Evolutionary conservation across 108 stramenopile species (phyloP).

Genomic region (Seminavis robusta): DNA sequence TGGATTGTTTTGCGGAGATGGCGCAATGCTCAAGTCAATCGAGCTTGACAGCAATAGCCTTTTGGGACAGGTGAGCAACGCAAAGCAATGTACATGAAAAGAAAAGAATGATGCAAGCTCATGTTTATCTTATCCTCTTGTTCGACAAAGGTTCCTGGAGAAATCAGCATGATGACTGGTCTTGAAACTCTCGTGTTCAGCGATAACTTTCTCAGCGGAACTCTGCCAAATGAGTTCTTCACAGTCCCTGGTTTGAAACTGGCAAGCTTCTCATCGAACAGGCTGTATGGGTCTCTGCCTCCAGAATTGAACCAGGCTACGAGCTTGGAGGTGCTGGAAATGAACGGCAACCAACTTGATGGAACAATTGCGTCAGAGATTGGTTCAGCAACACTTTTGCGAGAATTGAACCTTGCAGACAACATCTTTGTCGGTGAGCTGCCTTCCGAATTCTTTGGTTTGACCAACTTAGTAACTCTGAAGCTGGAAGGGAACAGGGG

Average conservation of each 20-base stretch:
- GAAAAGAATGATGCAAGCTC: too few species aligned
- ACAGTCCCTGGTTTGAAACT: constrained; percentile 26
- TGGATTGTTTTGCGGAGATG: too few species aligned
- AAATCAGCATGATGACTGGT: too few species aligned
- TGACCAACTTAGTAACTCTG: constrained; percentile 49
- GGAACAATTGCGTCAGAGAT: constrained; percentile 58
- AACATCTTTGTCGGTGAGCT: constrained; percentile 47
- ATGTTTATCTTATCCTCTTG: too few species aligned
- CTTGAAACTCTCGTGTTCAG: too few species aligned
- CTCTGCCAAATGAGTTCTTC: constrained; percentile 54
- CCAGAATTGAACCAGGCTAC: too few species aligned
- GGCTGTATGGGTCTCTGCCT: constrained; percentile 67
- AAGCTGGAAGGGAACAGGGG: constrained; percentile 40
- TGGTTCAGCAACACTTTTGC: constrained; percentile 28
- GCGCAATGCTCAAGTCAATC: too few species aligned
- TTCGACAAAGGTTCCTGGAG: too few species aligned
- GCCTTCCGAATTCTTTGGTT: constrained; percentile 55
- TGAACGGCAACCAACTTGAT: constrained; percentile 43
- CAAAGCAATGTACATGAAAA: too few species aligned
- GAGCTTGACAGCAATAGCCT: too few species aligned
- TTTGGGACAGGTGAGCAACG: too few species aligned
- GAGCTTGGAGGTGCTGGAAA: too few species aligned
- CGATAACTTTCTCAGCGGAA: constrained; percentile 21
- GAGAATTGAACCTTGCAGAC: constrained; percentile 37
- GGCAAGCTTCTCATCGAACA: constrained; percentile 42